phyloP scores from a whole-genome alignment of 305 asterid species.

The Rubia peregrina region DNA sequence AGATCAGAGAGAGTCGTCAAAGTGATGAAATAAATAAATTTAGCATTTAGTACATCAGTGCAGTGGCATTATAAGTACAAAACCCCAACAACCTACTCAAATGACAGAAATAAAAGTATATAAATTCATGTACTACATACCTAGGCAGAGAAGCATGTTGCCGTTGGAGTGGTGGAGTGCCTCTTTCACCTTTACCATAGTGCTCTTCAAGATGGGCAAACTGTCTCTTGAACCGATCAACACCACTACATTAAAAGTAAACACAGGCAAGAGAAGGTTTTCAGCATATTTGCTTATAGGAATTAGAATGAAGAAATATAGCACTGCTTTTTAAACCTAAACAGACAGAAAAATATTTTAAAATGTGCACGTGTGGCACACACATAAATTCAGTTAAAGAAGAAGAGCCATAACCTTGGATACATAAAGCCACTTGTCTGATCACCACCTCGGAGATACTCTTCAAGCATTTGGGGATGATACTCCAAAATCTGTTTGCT shows the following conservation, averaged over 20 bases:
- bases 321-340: not conserved
- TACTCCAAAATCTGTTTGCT: constrained; percentile 78
- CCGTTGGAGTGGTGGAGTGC: constrained; percentile 66
- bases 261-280: constrained; percentile 6
- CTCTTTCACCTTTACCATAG: constrained; percentile 68
- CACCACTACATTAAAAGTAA: constrained; percentile 44
- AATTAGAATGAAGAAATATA: not conserved
- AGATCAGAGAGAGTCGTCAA: not conserved
- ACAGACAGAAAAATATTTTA: not conserved
- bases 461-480: constrained; percentile 94
- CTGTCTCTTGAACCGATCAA: constrained; percentile 91
- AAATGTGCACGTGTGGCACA: not conserved
- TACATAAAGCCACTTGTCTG: constrained; percentile 93
- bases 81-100: not conserved
- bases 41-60: not conserved
- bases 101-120: not conserved
- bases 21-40: not conserved
- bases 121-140: constrained; percentile 26
- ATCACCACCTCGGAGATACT: constrained; percentile 78
- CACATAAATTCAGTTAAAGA: not conserved
- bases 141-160: constrained; percentile 90
- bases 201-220: constrained; percentile 97
- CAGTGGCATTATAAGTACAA: not conserved
- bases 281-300: not conserved
- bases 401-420: constrained; percentile 67